Evolutionary conservation across 2,329 filamentous ascomycete species (phyloP).

Genomic region (Pestalotiopsis sp.): DNA sequence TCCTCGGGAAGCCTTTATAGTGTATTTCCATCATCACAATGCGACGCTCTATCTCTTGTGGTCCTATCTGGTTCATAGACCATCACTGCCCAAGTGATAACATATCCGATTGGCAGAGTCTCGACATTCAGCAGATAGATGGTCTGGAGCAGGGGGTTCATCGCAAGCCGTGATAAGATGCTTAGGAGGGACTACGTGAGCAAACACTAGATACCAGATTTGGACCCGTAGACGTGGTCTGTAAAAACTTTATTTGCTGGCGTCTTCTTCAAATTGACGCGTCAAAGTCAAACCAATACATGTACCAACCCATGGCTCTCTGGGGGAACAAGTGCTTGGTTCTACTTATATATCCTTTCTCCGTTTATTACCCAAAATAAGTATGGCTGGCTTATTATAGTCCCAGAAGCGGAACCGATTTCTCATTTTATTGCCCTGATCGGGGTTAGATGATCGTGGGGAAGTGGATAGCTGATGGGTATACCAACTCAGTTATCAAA

Average conservation of each 20-base stretch:
- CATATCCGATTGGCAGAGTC: background rate
- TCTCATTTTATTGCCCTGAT: conserved; percentile 2
- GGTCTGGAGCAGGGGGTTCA: background rate
- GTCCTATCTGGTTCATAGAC: background rate
- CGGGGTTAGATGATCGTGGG: background rate
- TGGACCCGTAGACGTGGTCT: too few species aligned
- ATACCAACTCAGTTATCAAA: background rate
- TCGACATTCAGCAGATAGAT: background rate
- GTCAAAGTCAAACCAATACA: too few species aligned
- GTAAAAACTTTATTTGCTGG: too few species aligned
- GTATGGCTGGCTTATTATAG: background rate
- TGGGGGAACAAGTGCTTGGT: too few species aligned
- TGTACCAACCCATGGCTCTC: too few species aligned
- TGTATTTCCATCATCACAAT: background rate
- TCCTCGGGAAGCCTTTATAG: background rate
- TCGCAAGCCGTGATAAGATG: background rate
- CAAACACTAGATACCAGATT: too few species aligned
- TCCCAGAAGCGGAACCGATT: background rate
- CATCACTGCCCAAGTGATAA: background rate
- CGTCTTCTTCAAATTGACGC: too few species aligned
- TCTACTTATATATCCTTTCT: background rate
- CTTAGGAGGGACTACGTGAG: too few species aligned
- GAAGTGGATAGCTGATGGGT: background rate
- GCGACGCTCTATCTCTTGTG: background rate
- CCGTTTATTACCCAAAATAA: background rate